Percentiles rank a stretch among this genome's conserved stretches.
Conservation (phyloP, 805 yeast genomes). For the Wickerhamia fluorescens region DNA sequence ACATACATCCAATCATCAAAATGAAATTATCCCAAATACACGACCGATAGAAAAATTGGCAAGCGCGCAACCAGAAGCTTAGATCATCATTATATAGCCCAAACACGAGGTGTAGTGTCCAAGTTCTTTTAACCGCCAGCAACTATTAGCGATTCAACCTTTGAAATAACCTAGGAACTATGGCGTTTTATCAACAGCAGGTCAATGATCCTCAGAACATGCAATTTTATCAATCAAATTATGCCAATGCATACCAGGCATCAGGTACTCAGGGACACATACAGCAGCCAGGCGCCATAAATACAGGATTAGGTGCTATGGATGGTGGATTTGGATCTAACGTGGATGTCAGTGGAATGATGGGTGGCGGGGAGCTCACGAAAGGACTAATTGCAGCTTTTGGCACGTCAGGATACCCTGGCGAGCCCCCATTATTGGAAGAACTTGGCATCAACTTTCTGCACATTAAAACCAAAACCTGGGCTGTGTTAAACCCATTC, state of each 20-base stretch:
- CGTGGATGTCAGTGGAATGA: conserved; percentile 34
- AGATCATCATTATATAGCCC: too few species aligned
- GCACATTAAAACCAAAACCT: conserved; percentile 79
- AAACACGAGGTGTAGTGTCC: too few species aligned
- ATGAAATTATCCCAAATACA: too few species aligned
- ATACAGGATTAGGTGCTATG: conserved; percentile 30
- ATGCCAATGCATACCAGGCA: conserved; percentile 23
- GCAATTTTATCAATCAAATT: conserved; percentile 38
- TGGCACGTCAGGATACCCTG: conserved; percentile 87
- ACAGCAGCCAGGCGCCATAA: conserved; percentile 10
- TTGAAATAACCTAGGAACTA: too few species aligned
- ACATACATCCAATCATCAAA: too few species aligned
- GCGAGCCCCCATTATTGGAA: conserved; percentile 89
- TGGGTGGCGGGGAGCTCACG: conserved; percentile 46
- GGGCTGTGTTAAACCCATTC: conserved; percentile 78
- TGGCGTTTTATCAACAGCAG: conserved; percentile 38
- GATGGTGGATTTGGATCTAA: conserved; percentile 28
- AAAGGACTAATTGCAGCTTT: conserved; percentile 86
- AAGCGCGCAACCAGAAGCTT: too few species aligned
- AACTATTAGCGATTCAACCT: too few species aligned
- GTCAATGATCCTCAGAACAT: conserved; percentile 27
- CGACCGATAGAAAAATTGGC: too few species aligned
- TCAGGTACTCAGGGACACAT: not conserved
- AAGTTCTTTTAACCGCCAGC: too few species aligned
- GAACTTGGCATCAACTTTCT: conserved; percentile 89